Conservation (phyloP, 2,329 filamentous ascomycete species). For the Emergomyces pasteurianus region DNA sequence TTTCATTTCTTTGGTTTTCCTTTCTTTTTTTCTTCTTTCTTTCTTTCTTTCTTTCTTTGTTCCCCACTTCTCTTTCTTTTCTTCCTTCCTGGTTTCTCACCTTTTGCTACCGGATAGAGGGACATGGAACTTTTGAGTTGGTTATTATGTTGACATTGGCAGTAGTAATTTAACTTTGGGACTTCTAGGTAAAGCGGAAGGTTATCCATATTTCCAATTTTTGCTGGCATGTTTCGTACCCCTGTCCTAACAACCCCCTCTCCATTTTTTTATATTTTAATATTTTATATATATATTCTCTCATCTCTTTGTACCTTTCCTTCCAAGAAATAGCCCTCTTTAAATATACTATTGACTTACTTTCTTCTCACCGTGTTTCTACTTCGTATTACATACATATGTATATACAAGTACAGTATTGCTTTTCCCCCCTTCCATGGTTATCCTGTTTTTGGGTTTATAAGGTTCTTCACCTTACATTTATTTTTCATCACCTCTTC, state of each 20-base stretch:
- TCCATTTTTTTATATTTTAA: background rate
- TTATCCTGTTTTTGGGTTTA: no score
- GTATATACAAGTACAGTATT: no score
- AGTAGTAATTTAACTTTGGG: background rate
- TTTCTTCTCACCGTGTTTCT: no score
- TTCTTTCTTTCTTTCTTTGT: background rate
- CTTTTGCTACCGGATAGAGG: background rate
- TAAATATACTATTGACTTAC: no score
- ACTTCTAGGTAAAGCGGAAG: background rate
- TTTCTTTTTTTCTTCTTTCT: background rate
- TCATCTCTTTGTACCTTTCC: background rate
- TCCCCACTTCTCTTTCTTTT: background rate
- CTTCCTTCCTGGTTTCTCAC: background rate
- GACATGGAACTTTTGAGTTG: background rate
- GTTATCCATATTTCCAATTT: background rate
- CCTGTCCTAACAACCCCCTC: no score
- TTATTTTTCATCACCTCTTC: no score
- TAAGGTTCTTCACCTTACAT: no score
- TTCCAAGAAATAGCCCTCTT: background rate
- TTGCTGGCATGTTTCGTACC: background rate
- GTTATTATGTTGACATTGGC: background rate
- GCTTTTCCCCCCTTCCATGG: no score
- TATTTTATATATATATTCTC: background rate
- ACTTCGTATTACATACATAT: no score
- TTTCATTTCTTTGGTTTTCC: background rate